Percentiles rank a stretch among this genome's conserved stretches.
Conservation (phyloP, 163 green algal species). For the Botryococcus braunii region DNA sequence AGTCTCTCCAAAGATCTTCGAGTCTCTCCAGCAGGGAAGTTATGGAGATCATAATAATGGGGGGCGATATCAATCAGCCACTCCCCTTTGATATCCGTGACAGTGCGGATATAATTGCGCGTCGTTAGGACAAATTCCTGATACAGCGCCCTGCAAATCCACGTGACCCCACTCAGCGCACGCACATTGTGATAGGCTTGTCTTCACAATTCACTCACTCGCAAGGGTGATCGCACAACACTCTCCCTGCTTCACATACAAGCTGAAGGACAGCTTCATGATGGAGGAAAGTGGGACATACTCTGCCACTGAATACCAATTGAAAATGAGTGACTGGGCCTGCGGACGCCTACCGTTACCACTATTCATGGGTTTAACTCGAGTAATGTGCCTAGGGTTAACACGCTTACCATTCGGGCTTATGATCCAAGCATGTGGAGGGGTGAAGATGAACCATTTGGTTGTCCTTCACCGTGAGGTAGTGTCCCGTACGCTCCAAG, state of each 20-base stretch:
- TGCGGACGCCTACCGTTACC: too few relatives aligned
- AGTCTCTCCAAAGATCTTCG: constrained; percentile 15
- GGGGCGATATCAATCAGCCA: constrained; percentile 93
- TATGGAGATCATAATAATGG: constrained; percentile 96
- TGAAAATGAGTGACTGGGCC: too few relatives aligned
- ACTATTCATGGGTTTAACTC: too few relatives aligned
- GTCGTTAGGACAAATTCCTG: constrained; percentile 98
- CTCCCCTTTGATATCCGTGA: constrained; percentile 87
- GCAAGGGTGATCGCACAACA: too few relatives aligned
- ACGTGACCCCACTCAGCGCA: too few relatives aligned
- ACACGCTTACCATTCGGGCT: constrained; percentile 87
- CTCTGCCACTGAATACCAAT: too few relatives aligned
- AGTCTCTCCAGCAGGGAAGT: constrained; percentile 80
- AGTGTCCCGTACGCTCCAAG: constrained; percentile 79
- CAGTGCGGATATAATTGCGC: constrained; percentile 94
- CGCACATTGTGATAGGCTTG: too few relatives aligned
- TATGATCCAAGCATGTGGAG: constrained; percentile 89
- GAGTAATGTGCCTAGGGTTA: too few relatives aligned
- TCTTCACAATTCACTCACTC: too few relatives aligned
- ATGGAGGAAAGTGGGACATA: too few relatives aligned
- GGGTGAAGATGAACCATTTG: constrained; percentile 94
- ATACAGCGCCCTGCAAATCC: constrained; percentile 94
- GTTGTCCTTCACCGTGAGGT: constrained; percentile 98
- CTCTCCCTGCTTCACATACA: too few relatives aligned
- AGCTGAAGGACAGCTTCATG: too few relatives aligned